These are phyloP conservation scores for Parastagonospora nodorum DNA, from an alignment of 2,329 filamentous ascomycete species.

Conservation along the genomic window DNA sequence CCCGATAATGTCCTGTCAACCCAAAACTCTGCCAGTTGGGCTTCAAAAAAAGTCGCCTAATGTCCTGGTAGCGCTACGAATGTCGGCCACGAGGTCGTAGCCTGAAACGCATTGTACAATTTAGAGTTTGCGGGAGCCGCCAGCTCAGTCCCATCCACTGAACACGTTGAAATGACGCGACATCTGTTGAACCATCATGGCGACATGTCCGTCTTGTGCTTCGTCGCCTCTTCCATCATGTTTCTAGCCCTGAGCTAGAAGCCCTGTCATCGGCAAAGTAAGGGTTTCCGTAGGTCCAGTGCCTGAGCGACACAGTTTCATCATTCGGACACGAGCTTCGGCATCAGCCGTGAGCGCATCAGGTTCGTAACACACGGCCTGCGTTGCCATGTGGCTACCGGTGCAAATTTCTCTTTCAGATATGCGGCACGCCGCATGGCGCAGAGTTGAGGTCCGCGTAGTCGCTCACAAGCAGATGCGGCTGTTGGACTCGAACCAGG, in stretches of 20 bases:
- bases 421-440: not conserved
- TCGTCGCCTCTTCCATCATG: slow-evolving; percentile 5
- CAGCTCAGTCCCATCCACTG: slow-evolving; percentile 3
- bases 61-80: slow-evolving; percentile 8
- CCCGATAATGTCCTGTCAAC: slow-evolving; percentile 15
- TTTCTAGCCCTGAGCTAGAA: slow-evolving; percentile 19
- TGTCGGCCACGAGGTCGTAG: slow-evolving; percentile 12
- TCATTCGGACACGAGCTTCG: not conserved
- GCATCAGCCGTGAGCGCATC: not conserved
- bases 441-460: not conserved
- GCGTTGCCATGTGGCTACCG: not conserved
- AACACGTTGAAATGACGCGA: not conserved
- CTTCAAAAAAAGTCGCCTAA: not conserved
- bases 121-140: slow-evolving; percentile 29
- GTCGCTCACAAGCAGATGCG: not conserved
- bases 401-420: not conserved
- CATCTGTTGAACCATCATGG: not conserved
- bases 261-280: not conserved
- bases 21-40: slow-evolving; percentile 11
- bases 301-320: not conserved
- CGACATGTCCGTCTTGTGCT: not conserved
- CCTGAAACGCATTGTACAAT: slow-evolving; percentile 25
- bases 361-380: slow-evolving; percentile 7
- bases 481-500: not conserved
- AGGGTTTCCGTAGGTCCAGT: not conserved